Conservation (phyloP, 202 grass and related monocot species). For the Saccharum hybrid region DNA sequence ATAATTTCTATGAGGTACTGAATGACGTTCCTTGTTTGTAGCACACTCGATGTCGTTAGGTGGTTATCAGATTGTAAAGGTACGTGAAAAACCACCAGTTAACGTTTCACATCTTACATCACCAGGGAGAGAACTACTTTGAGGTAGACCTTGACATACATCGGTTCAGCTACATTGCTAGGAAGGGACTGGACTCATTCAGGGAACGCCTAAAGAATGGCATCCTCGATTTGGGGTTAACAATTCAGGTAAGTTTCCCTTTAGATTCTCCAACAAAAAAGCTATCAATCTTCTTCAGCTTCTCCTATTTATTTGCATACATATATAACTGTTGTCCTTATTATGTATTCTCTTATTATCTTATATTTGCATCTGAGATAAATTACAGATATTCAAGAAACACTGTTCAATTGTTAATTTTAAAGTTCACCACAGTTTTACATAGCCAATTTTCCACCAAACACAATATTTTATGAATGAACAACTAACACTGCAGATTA, state of each 20-base stretch:
- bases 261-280: background rate
- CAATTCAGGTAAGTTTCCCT: conserved; percentile 68
- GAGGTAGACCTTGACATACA: conserved; percentile 97
- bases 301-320: conserved; percentile 27
- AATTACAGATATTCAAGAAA: conserved; percentile 8
- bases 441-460: background rate
- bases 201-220: conserved; percentile 80
- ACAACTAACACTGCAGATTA: conserved; percentile 3
- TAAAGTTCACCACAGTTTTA: background rate
- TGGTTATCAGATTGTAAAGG: background rate
- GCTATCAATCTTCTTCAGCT: conserved; percentile 2
- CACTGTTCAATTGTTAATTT: conserved; percentile 29
- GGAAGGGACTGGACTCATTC: conserved; percentile 94
- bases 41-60: background rate
- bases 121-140: conserved; percentile 93
- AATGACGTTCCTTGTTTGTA: conserved; percentile 23
- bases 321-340: background rate
- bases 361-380: background rate
- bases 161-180: conserved; percentile 94
- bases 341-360: background rate
- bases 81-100: background rate
- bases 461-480: background rate
- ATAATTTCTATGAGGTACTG: conserved; percentile 82
- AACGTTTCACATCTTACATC: conserved; percentile 9
- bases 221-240: conserved; percentile 90